phyloP scores from a whole-genome alignment of 768 basidiomycete genomes.

The Leccinellum luteum region DNA sequence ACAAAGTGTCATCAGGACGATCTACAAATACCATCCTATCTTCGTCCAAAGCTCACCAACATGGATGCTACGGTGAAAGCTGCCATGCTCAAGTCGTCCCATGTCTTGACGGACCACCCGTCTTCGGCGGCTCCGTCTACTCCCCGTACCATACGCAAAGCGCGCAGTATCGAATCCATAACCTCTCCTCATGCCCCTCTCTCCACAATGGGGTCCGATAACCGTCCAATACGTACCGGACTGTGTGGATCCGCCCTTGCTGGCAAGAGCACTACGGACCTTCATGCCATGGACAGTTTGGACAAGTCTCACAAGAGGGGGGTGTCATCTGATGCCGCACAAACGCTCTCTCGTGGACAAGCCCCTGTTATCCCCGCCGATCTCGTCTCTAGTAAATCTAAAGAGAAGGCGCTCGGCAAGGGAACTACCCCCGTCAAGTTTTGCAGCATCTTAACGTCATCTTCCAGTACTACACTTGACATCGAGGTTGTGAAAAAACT shows the following conservation, averaged over 20 bases:
- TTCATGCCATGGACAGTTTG: slow-evolving; percentile 26
- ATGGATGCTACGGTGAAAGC: slow-evolving; percentile 89
- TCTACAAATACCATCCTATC: slow-evolving; percentile 77
- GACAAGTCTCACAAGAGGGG: slow-evolving; percentile 53
- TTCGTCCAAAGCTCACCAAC: slow-evolving; percentile 73
- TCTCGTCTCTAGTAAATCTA: slow-evolving; percentile 39
- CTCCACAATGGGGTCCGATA: slow-evolving; percentile 38
- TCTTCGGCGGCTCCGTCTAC: slow-evolving; percentile 37
- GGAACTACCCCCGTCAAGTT: slow-evolving; percentile 63
- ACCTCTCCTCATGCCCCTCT: slow-evolving; percentile 47
- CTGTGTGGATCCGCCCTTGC: slow-evolving; percentile 27
- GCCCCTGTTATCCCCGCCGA: slow-evolving; percentile 40
- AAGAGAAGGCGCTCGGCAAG: slow-evolving; percentile 54
- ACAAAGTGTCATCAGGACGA: slow-evolving; percentile 58
- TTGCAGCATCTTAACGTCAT: slow-evolving; percentile 62
- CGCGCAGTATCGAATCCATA: slow-evolving; percentile 72
- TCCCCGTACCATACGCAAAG: slow-evolving; percentile 60
- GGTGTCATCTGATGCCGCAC: slow-evolving; percentile 53
- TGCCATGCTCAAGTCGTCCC: slow-evolving; percentile 87
- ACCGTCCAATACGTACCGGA: slow-evolving; percentile 21
- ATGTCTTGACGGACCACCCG: slow-evolving; percentile 50
- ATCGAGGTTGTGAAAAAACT: slow-evolving; percentile 86
- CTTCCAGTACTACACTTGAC: slow-evolving; percentile 76
- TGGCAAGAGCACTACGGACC: slow-evolving; percentile 31
- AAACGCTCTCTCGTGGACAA: slow-evolving; percentile 53